These are phyloP conservation scores for Zygosaccharomyces bisporus DNA, from an alignment of 805 yeast genomes.

Conservation along the genomic window DNA sequence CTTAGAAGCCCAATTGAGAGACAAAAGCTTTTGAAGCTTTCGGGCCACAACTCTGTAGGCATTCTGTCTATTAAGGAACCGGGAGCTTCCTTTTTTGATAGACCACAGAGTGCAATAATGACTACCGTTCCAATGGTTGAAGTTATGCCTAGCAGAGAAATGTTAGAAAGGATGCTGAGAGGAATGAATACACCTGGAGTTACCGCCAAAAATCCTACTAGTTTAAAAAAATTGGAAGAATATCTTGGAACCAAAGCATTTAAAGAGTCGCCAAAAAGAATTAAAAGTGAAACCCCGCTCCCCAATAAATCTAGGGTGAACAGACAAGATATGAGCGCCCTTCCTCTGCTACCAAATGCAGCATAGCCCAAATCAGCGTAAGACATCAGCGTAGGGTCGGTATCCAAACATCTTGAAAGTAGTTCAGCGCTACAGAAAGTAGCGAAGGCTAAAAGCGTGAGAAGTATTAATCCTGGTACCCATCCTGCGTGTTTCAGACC, in stretches of 20 bases:
- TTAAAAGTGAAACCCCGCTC: constrained; percentile 75
- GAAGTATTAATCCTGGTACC: constrained; percentile 58
- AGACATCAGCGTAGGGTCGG: constrained; percentile 75
- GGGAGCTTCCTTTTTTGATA: constrained; percentile 56
- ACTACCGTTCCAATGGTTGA: constrained; percentile 64
- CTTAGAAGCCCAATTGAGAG: constrained; percentile 63
- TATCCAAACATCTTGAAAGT: constrained; percentile 70
- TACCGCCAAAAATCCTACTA: constrained; percentile 62
- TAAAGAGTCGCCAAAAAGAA: constrained; percentile 81
- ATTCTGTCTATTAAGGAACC: constrained; percentile 68
- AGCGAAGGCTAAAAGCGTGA: constrained; percentile 56
- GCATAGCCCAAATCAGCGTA: constrained; percentile 87
- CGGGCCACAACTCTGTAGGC: constrained; percentile 67
- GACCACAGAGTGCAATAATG: constrained; percentile 58
- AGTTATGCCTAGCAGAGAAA: constrained; percentile 66
- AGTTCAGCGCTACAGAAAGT: constrained; percentile 77
- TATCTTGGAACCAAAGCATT: constrained; percentile 59
- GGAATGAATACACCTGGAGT: constrained; percentile 85
- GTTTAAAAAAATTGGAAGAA: constrained; percentile 55
- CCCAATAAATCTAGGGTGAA: constrained; percentile 78
- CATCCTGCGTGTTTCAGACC: constrained; percentile 69
- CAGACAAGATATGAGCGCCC: constrained; percentile 65
- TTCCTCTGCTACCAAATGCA: constrained; percentile 75
- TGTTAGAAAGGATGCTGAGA: constrained; percentile 62
- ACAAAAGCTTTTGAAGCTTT: constrained; percentile 46